phyloP scores from a whole-genome alignment of 2,329 filamentous ascomycete species.

The Colletotrichum chlorophyti region DNA sequence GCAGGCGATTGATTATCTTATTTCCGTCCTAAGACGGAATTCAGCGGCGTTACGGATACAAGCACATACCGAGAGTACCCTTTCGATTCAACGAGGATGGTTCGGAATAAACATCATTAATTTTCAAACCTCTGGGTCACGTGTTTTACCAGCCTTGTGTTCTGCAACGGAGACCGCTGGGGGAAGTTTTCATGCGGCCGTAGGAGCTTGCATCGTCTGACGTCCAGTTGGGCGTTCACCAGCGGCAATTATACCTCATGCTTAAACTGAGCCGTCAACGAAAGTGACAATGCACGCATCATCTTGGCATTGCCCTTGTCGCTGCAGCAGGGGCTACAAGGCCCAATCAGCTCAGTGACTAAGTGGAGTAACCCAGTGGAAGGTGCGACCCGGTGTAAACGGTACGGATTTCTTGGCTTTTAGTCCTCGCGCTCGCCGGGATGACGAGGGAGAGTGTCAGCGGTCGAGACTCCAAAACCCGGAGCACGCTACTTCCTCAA shows the following conservation, averaged over 20 bases:
- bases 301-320: too few relatives aligned
- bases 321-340: neutral
- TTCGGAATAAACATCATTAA: constrained; percentile 14
- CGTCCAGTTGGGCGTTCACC: too few relatives aligned
- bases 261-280: neutral
- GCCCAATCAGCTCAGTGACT: neutral
- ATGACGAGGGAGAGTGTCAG: neutral
- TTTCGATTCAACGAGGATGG: neutral
- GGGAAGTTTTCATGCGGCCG: too few relatives aligned
- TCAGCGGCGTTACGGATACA: constrained; percentile 18
- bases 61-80: constrained; percentile 10
- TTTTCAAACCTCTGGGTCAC: neutral
- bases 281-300: neutral
- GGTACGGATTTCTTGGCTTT: neutral
- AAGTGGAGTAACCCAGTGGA: neutral
- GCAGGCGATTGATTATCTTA: too few relatives aligned
- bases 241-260: too few relatives aligned
- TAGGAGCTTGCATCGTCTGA: too few relatives aligned
- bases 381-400: too few relatives aligned
- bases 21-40: neutral
- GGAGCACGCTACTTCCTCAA: neutral
- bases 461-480: neutral
- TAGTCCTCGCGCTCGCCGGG: too few relatives aligned
- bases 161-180: too few relatives aligned
- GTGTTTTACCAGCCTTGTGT: too few relatives aligned